Evolutionary conservation across 2,329 filamentous ascomycete species (phyloP), one percentile per base, ranked within the genome.

Genomic region (Sporothrix brunneoviolacea): DNA sequence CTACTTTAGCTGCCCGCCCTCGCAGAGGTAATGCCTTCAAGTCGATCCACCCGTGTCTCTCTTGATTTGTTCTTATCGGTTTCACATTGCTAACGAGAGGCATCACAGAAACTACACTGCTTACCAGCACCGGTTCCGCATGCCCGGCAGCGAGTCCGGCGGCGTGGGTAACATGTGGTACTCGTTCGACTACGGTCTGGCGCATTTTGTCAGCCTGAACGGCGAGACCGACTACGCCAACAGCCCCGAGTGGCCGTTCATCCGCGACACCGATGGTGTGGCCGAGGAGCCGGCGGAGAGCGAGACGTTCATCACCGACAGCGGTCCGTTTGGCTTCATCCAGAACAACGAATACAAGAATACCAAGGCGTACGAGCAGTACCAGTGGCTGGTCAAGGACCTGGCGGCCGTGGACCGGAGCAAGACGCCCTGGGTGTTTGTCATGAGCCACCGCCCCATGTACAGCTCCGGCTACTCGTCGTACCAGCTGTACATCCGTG

Each of bases 31-130:
- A n/a, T n/a, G n/a, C n/a, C n/a, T n/a, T n/a, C n/a, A n/a, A n/a
- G n/a, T n/a, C n/a, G n/a, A n/a, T n/a, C n/a, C n/a, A n/a, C n/a
- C n/a, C n/a, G n/a, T n/a, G n/a, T n/a, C n/a, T n/a, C n/a, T n/a
- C n/a, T n/a, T n/a, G n/a, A n/a, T n/a, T n/a, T n/a, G n/a, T n/a
- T n/a, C n/a, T n/a, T n/a, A n/a, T n/a, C n/a, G n/a, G n/a, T n/a
- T n/a, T n/a, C n/a, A n/a, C n/a, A n/a, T n/a, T n/a, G n/a, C n/a
- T n/a, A n/a, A n/a, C n/a, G n/a, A n/a, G n/a, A n/a, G n/a, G n/a
- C n/a, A n/a, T n/a, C n/a, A n/a, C n/a, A n/a, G n/a, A n/a, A 75
- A 75, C 62, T 75, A 71, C 62, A 76, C 73, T n/a, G 67, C 71
- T 6, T 75, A 65, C 60, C 70, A 75, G 56, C 63, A 76, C 60